Evolutionary conservation across 192 early-diverging fungal genomes (phyloP).

Genomic region (Phlyctochytrium bullatum): DNA sequence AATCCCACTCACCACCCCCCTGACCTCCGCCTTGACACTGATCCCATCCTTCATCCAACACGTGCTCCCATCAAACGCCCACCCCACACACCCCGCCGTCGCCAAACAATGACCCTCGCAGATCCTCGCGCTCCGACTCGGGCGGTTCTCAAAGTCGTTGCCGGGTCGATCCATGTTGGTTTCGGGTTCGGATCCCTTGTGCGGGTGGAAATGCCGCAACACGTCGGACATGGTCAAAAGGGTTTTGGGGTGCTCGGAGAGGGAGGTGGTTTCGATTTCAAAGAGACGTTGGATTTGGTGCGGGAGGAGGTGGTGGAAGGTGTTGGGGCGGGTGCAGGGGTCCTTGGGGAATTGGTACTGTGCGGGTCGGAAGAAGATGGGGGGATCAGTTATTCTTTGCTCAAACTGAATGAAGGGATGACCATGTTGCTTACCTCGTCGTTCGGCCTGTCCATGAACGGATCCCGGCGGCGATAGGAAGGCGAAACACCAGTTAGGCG

Average conservation of each 20-base stretch:
- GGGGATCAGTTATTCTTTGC: too few relatives aligned
- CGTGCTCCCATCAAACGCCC: constrained; percentile 3
- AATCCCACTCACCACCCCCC: constrained; percentile 13
- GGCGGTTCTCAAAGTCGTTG: constrained; percentile 5
- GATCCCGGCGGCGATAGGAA: too few relatives aligned
- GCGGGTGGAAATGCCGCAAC: not conserved
- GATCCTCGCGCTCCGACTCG: not conserved
- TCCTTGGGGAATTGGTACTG: constrained; percentile 27
- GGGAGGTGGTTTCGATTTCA: not conserved
- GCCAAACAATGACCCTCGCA: constrained; percentile 13
- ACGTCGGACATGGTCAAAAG: not conserved
- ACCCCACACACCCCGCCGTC: constrained; percentile 4
- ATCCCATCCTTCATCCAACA: constrained; percentile 21
- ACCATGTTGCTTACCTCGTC: not conserved
- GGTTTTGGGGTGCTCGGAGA: not conserved
- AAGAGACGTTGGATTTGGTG: constrained; percentile 14
- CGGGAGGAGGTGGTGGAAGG: constrained; percentile 50
- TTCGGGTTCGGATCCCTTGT: not conserved
- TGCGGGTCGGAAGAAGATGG: too few relatives aligned
- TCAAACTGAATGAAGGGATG: too few relatives aligned
- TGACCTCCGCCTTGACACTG: constrained; percentile 5
- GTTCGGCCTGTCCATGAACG: not conserved
- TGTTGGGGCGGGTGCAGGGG: constrained; percentile 42
- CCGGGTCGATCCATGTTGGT: constrained; percentile 5
- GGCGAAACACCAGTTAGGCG: too few relatives aligned